A percentile compares a stretch with the other conserved stretches of the same genome.
Conservation (phyloP, 2,329 filamentous ascomycete genomes). For the Colletotrichum tropicicola region DNA sequence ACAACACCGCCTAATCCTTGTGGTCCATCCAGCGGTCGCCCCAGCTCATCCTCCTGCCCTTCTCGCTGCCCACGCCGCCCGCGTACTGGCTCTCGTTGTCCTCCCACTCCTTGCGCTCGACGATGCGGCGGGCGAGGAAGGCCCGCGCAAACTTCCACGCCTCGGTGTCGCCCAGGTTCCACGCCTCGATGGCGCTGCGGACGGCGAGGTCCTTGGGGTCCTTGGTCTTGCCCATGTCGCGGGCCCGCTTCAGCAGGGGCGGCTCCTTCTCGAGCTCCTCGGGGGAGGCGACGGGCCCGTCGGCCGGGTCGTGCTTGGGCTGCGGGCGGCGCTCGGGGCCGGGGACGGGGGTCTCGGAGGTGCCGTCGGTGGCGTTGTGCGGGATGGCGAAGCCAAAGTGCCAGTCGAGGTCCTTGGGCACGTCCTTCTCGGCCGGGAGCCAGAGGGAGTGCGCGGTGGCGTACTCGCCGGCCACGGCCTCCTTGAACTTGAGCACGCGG, state of each 20-base stretch:
- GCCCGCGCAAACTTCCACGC: slow-evolving; percentile 80
- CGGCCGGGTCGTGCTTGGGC: slow-evolving; percentile 54
- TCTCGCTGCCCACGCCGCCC: slow-evolving; percentile 66
- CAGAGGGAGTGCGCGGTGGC: slow-evolving; percentile 76
- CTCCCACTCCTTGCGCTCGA: slow-evolving; percentile 76
- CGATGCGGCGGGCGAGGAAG: slow-evolving; percentile 67
- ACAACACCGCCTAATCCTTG: slow-evolving; percentile 23
- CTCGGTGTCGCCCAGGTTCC: slow-evolving; percentile 79
- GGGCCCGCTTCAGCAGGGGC: slow-evolving; percentile 56
- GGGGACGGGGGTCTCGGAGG: slow-evolving; percentile 66
- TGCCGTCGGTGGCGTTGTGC: slow-evolving; percentile 58
- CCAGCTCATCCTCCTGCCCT: slow-evolving; percentile 44
- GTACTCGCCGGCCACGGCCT: slow-evolving; percentile 77
- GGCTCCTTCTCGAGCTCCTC: slow-evolving; percentile 65
- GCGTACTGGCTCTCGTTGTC: slow-evolving; percentile 73
- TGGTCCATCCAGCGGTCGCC: slow-evolving; percentile 46
- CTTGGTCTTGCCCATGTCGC: slow-evolving; percentile 55
- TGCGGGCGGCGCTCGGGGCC: slow-evolving; percentile 65
- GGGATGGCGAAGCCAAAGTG: slow-evolving; percentile 88
- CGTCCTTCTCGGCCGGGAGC: slow-evolving; percentile 75
- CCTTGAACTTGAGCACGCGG: slow-evolving; percentile 81
- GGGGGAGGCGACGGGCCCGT: slow-evolving; percentile 59
- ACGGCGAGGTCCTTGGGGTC: slow-evolving; percentile 53
- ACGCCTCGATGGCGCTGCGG: slow-evolving; percentile 68
- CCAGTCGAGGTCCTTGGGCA: slow-evolving; percentile 84